phyloP scores from a whole-genome alignment of 192 early-diverging fungal species.

The Fimicolochytrium jonesii region DNA sequence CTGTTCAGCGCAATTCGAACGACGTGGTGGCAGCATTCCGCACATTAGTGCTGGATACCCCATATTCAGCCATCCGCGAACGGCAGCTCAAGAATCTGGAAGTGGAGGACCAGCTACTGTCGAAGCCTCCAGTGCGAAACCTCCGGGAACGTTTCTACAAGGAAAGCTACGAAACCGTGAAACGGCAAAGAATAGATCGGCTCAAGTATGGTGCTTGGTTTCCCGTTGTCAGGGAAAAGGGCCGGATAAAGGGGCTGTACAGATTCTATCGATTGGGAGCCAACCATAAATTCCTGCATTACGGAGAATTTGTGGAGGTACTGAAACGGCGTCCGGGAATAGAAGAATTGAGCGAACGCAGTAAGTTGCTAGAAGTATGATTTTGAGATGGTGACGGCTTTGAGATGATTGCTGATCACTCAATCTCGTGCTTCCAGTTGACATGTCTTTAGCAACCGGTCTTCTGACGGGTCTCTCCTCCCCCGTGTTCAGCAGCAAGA shows the following conservation, averaged over 20 bases:
- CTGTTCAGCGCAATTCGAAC: constrained; percentile 17
- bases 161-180: constrained; percentile 66
- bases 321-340: constrained; percentile 27
- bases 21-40: constrained; percentile 40
- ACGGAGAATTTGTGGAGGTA: constrained; percentile 59
- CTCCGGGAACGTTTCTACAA: constrained; percentile 61
- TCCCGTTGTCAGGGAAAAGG: constrained; percentile 46
- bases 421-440: constrained; percentile 30
- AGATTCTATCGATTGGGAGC: constrained; percentile 61
- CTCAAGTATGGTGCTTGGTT: constrained; percentile 66
- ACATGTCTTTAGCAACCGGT: constrained; percentile 42
- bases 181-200: constrained; percentile 63
- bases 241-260: constrained; percentile 25
- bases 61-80: constrained; percentile 60
- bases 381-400: no score
- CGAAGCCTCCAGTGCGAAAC: constrained; percentile 57
- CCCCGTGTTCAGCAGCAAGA: constrained; percentile 31
- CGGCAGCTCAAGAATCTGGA: constrained; percentile 65
- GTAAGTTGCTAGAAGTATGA: no score
- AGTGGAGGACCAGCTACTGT: constrained; percentile 60
- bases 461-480: constrained; percentile 38
- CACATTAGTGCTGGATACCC: constrained; percentile 54
- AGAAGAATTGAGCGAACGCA: constrained; percentile 48
- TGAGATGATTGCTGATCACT: background rate
- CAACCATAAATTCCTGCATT: constrained; percentile 57